These are phyloP conservation scores for Ramaria sp. DNA, from an alignment of 768 basidiomycete species.

Conservation along the genomic window DNA sequence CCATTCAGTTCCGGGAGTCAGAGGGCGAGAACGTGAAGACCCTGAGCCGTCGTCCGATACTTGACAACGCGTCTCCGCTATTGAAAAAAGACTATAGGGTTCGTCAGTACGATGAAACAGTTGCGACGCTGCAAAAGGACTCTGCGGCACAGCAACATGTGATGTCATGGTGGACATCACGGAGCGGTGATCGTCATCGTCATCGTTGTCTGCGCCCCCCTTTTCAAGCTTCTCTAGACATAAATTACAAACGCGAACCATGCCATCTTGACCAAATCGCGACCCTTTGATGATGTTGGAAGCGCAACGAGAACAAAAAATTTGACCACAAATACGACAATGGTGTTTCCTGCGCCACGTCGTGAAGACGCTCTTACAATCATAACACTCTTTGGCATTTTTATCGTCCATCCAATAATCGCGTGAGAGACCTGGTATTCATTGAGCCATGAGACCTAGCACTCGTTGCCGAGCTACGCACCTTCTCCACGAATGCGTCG, in stretches of 20 bases:
- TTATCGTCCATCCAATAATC: constrained; percentile 99
- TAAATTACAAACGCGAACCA: constrained; percentile 90
- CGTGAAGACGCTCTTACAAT: constrained; percentile 90
- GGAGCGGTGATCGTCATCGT: constrained; percentile 70
- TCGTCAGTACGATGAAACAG: constrained; percentile 72
- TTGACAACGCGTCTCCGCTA: constrained; percentile 60
- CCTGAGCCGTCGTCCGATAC: constrained; percentile 39
- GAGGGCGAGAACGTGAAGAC: constrained; percentile 29
- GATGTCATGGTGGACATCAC: constrained; percentile 60
- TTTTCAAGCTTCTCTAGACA: constrained; percentile 89
- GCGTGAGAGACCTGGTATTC: constrained; percentile 58
- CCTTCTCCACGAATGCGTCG: constrained; percentile 87
- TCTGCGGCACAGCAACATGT: constrained; percentile 70
- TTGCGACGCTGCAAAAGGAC: constrained; percentile 81
- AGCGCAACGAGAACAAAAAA: constrained; percentile 95
- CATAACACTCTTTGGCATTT: constrained; percentile 90
- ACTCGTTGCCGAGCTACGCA: constrained; percentile 14
- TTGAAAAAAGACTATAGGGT: constrained; percentile 72
- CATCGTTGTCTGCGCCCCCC: constrained; percentile 84
- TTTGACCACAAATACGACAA: constrained; percentile 97
- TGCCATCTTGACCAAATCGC: constrained; percentile 90
- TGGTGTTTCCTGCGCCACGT: constrained; percentile 95
- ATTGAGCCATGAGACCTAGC: not conserved
- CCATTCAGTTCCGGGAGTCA: constrained; percentile 36
- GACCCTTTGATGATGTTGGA: constrained; percentile 93